These are phyloP conservation scores for Colletotrichum zoysiae DNA, from an alignment of 2,329 filamentous ascomycete species.

Conservation along the genomic window DNA sequence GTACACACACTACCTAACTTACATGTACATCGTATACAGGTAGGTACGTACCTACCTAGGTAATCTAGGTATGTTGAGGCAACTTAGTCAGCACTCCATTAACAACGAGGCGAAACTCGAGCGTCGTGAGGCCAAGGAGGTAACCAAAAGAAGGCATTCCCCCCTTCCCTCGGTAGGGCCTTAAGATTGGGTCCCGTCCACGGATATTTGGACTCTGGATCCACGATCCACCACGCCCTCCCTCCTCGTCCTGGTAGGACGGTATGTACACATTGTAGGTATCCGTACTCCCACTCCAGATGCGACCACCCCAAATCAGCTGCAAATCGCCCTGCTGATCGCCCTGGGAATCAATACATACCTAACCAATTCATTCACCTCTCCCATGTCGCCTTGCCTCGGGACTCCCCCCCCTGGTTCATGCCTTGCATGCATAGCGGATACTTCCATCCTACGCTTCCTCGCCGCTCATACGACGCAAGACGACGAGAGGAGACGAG, in stretches of 20 bases:
- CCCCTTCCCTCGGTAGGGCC: conserved; percentile 18
- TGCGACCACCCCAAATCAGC: conserved; percentile 35
- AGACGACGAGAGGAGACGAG: not conserved
- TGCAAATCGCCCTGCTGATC: conserved; percentile 35
- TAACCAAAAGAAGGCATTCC: conserved; percentile 26
- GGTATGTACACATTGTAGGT: no score
- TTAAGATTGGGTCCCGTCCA: conserved; percentile 33
- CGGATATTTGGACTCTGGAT: not conserved
- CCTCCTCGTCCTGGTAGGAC: conserved; percentile 12
- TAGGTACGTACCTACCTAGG: no score
- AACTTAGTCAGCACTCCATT: not conserved
- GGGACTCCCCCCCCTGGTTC: not conserved
- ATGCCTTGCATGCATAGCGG: conserved; percentile 16
- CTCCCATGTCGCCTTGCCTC: not conserved
- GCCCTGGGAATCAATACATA: conserved; percentile 29
- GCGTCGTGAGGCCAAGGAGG: conserved; percentile 23
- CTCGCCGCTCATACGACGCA: not conserved
- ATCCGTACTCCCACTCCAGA: conserved; percentile 12
- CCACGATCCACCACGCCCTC: conserved; percentile 35
- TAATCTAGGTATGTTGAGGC: not conserved
- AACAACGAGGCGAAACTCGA: conserved; percentile 9
- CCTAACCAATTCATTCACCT: not conserved
- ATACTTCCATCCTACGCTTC: not conserved
- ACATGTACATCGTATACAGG: no score
- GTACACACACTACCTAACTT: no score